Conservation (phyloP, 768 basidiomycete genomes). For the Amanita inopinata region DNA sequence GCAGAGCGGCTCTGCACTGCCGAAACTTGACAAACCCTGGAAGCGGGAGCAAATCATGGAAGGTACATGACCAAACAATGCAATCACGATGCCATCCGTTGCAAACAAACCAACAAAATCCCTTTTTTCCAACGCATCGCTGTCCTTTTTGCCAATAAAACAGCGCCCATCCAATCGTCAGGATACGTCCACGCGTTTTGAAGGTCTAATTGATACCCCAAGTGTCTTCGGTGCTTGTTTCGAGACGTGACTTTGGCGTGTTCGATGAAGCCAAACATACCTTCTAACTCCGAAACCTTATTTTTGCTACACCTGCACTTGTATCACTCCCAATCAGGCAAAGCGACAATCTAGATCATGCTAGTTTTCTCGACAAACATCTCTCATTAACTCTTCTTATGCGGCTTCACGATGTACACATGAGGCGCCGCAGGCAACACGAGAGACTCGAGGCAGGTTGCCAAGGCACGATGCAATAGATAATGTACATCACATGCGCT, state of each 20-base stretch:
- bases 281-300: conserved; percentile 23
- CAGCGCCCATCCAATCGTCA: neutral
- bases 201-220: neutral
- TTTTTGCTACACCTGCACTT: conserved; percentile 12
- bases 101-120: too few species aligned
- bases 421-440: too few species aligned
- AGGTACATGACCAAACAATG: conserved; percentile 29
- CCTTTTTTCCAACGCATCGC: neutral
- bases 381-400: neutral
- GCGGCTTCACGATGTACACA: neutral
- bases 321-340: conserved; percentile 5
- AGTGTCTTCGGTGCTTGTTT: neutral
- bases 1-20: conserved; percentile 17
- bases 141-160: neutral
- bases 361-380: too few species aligned
- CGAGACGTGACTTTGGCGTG: conserved; percentile 7
- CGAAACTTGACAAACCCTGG: conserved; percentile 23
- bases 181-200: neutral
- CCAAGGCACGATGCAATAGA: too few species aligned
- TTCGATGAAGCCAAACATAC: conserved; percentile 13
- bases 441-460: too few species aligned
- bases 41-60: conserved; percentile 25
- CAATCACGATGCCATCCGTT: conserved; percentile 32
- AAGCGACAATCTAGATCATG: too few species aligned
- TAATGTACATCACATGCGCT: too few species aligned